phyloP scores from a whole-genome alignment of 805 yeast genomes.

The Lipomyces kockii region DNA sequence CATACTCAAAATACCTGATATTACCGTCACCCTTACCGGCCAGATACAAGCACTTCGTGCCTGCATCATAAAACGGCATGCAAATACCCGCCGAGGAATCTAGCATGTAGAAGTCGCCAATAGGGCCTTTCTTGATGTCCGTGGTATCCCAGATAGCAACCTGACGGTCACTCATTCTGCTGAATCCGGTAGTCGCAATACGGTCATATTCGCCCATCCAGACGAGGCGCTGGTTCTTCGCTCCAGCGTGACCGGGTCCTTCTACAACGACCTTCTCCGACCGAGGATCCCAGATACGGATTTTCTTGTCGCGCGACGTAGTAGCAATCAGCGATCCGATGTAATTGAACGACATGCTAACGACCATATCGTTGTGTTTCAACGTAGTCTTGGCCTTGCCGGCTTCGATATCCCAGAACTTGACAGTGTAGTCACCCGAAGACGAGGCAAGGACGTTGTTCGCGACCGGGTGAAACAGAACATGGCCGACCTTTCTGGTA shows the following conservation, averaged over 20 bases:
- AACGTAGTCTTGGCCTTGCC: conserved; percentile 74
- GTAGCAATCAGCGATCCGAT: conserved; percentile 88
- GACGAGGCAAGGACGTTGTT: conserved; percentile 84
- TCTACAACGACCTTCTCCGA: conserved; percentile 74
- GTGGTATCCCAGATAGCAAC: conserved; percentile 90
- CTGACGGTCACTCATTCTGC: conserved; percentile 90
- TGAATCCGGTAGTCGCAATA: conserved; percentile 91
- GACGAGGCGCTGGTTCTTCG: conserved; percentile 82
- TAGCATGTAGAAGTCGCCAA: conserved; percentile 83
- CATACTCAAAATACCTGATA: conserved; percentile 87
- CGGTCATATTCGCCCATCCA: conserved; percentile 92
- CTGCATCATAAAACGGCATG: conserved; percentile 87
- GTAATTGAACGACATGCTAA: conserved; percentile 90
- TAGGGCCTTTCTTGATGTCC: conserved; percentile 75
- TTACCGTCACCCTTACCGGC: conserved; percentile 96
- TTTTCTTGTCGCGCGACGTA: conserved; percentile 84
- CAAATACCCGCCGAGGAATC: conserved; percentile 93
- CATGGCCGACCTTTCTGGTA: conserved; percentile 84
- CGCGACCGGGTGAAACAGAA: conserved; percentile 87
- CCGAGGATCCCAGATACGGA: conserved; percentile 91
- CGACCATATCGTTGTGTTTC: conserved; percentile 86
- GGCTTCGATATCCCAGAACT: conserved; percentile 83
- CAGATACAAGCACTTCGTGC: conserved; percentile 76
- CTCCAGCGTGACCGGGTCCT: conserved; percentile 91
- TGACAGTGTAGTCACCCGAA: conserved; percentile 87